Evolutionary conservation across 176 grass and related monocot species (phyloP).

Genomic region (Ampelocalamus luodianensis): DNA sequence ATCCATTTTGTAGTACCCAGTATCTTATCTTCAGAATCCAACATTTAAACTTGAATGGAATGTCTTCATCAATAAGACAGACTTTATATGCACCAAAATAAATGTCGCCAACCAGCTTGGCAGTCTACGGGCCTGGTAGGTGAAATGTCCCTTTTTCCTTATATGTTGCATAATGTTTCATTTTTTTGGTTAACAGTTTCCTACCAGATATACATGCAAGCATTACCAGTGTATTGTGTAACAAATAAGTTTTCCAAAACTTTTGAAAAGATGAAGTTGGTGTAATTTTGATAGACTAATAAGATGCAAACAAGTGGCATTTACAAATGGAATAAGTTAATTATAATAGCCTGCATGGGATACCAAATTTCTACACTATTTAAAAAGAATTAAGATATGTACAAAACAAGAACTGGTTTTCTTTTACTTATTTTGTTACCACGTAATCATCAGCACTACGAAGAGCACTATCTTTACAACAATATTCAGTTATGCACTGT

Average conservation of each 20-base stretch:
- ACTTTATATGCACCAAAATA: constrained; percentile 33
- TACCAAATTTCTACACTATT: background rate
- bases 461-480: background rate
- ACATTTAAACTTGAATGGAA: constrained; percentile 30
- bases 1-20: constrained; percentile 11
- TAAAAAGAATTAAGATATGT: background rate
- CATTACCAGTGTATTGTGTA: background rate
- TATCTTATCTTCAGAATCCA: constrained; percentile 45
- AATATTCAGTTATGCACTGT: background rate
- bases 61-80: constrained; percentile 28
- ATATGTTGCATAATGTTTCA: background rate
- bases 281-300: background rate
- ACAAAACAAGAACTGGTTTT: background rate
- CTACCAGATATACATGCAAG: background rate
- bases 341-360: background rate
- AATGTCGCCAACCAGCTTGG: constrained; percentile 15
- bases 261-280: background rate
- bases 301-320: background rate
- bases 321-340: background rate
- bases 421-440: background rate
- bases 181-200: background rate
- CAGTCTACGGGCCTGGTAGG: constrained; percentile 15
- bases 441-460: background rate
- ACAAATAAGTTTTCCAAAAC: background rate
- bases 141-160: background rate